phyloP scores from a whole-genome alignment of 1,139 yeast species.

The Saccharomyces hybrid region DNA sequence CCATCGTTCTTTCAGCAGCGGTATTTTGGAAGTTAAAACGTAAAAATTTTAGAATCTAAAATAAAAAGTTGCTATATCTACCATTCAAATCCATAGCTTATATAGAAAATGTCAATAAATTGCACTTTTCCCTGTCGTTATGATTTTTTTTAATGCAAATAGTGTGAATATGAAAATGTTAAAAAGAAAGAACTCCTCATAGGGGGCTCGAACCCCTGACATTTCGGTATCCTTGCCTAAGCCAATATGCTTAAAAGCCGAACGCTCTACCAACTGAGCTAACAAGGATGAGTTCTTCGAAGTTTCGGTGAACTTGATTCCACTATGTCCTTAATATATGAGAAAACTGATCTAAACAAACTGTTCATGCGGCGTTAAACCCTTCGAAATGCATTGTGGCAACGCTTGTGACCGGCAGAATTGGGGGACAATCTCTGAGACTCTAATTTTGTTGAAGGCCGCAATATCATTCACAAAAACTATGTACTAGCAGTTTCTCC shows the following conservation, averaged over 20 bases:
- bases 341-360: too few species aligned
- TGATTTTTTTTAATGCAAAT: too few species aligned
- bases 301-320: too few species aligned
- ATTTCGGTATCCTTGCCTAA: constrained; percentile 32
- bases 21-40: constrained; percentile 5
- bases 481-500: too few species aligned
- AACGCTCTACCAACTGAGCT: constrained; percentile 34
- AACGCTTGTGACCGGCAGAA: too few species aligned
- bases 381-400: too few species aligned
- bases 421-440: too few species aligned
- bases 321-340: too few species aligned
- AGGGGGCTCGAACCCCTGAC: constrained; percentile 38
- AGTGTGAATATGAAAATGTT: not conserved
- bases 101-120: not conserved
- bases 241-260: constrained; percentile 28
- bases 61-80: not conserved
- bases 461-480: too few species aligned
- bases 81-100: not conserved
- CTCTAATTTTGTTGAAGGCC: too few species aligned
- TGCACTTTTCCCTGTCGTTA: not conserved
- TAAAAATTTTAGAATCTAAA: not conserved
- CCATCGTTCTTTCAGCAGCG: constrained; percentile 10
- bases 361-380: too few species aligned
- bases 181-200: constrained; percentile 30
- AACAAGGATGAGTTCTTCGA: constrained; percentile 31